These are phyloP conservation scores for Hypoxylon rubiginosum DNA, from an alignment of 2,329 filamentous ascomycete genomes.

Conservation along the genomic window DNA sequence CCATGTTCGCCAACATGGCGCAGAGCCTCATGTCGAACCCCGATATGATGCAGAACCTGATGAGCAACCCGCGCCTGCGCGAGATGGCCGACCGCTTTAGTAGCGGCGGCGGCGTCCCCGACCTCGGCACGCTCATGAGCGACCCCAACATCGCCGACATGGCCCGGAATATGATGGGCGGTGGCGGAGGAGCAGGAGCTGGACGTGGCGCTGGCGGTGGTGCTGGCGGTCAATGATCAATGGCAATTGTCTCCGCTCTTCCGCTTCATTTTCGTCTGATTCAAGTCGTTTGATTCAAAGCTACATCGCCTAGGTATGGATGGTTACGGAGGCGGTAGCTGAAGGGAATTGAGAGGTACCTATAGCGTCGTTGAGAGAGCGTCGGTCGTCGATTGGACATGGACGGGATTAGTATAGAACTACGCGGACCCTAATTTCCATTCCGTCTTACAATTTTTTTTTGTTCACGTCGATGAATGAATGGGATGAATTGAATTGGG, in stretches of 20 bases:
- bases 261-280: not conserved
- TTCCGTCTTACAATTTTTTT: not conserved
- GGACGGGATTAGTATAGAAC: not conserved
- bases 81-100: constrained; percentile 89
- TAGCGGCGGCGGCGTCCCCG: constrained; percentile 82
- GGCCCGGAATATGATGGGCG: constrained; percentile 60
- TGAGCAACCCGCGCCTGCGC: constrained; percentile 91
- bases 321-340: not conserved
- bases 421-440: not conserved
- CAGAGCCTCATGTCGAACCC: constrained; percentile 98
- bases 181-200: constrained; percentile 41
- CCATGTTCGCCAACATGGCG: constrained; percentile 98
- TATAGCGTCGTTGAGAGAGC: not conserved
- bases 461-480: not conserved
- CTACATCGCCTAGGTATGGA: not conserved
- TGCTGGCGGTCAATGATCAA: too few species aligned
- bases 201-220: constrained; percentile 43
- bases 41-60: constrained; percentile 88
- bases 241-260: constrained; percentile 25
- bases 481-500: too few species aligned
- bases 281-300: not conserved
- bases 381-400: not conserved
- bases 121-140: constrained; percentile 87
- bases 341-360: not conserved
- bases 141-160: constrained; percentile 94